Conservation (phyloP, 805 yeast species). For the Clavispora vitiphila region DNA sequence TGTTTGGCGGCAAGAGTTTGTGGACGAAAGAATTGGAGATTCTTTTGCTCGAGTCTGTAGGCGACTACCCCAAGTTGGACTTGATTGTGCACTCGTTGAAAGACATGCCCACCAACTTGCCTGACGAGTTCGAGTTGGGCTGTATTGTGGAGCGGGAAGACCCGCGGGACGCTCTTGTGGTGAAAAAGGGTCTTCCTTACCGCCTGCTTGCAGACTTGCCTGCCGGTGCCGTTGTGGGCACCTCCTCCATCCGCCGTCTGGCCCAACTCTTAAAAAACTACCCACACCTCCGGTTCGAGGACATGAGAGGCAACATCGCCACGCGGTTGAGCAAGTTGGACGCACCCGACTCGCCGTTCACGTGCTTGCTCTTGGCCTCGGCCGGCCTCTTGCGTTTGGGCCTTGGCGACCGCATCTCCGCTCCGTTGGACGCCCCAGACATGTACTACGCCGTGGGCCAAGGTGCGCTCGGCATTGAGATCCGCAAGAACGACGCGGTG, state of each 20-base stretch:
- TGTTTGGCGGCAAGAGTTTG: conserved; percentile 92
- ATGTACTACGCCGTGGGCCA: conserved; percentile 99
- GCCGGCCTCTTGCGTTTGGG: conserved; percentile 83
- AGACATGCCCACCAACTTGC: conserved; percentile 87
- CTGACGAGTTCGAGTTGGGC: conserved; percentile 86
- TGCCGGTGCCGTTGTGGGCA: conserved; percentile 81
- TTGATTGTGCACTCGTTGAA: conserved; percentile 90
- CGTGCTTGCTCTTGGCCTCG: conserved; percentile 82
- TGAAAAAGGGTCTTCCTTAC: conserved; percentile 63
- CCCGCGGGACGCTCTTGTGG: conserved; percentile 87
- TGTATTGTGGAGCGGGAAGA: conserved; percentile 84
- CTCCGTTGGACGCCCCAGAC: conserved; percentile 62
- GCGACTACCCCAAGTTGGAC: conserved; percentile 65
- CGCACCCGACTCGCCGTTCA: conserved; percentile 54
- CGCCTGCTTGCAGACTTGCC: conserved; percentile 71
- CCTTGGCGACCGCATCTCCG: conserved; percentile 70
- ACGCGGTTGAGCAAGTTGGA: conserved; percentile 83
- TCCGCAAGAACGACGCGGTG: conserved; percentile 60
- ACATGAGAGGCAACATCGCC: conserved; percentile 74
- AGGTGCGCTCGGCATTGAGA: conserved; percentile 94
- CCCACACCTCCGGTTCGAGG: conserved; percentile 74
- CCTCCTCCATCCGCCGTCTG: conserved; percentile 89
- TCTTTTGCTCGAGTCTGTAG: conserved; percentile 58
- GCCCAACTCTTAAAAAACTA: conserved; percentile 79
- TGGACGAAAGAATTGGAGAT: conserved; percentile 97